phyloP scores from a whole-genome alignment of 1,139 yeast genomes.

The Pichia sp. region DNA sequence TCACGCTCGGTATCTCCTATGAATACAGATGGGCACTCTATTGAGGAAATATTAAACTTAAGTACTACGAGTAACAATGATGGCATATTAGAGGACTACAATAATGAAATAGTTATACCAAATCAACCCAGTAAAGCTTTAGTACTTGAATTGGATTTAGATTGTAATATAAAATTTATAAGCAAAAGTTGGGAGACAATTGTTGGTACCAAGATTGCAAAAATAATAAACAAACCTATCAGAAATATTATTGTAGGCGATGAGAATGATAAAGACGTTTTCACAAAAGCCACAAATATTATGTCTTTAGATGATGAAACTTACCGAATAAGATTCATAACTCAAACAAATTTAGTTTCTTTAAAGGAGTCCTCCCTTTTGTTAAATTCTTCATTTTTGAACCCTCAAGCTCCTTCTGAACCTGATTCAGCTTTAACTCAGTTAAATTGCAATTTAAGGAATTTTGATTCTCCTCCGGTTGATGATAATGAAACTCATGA shows the following conservation, averaged over 20 bases:
- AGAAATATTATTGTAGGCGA: constrained; percentile 60
- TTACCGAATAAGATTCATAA: constrained; percentile 68
- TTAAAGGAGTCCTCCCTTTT: neutral
- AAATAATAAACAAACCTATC: constrained; percentile 55
- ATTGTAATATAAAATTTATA: constrained; percentile 69
- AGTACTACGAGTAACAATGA: neutral
- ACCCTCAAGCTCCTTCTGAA: neutral
- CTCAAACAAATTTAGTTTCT: constrained; percentile 40
- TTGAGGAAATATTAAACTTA: neutral
- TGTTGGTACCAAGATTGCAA: constrained; percentile 57
- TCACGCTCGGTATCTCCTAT: constrained; percentile 13
- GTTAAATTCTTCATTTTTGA: neutral
- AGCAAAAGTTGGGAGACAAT: constrained; percentile 73
- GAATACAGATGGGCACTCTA: constrained; percentile 1
- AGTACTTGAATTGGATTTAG: constrained; percentile 78
- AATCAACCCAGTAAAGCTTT: constrained; percentile 59
- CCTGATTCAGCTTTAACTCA: neutral
- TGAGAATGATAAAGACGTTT: constrained; percentile 59
- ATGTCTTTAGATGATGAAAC: constrained; percentile 73
- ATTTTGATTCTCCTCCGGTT: constrained; percentile 2
- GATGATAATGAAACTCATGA: constrained; percentile 19
- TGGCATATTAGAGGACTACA: neutral
- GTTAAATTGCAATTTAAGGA: neutral
- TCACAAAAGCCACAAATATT: constrained; percentile 60
- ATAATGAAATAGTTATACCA: neutral